Evolutionary conservation across 257 asterid species (phyloP).

Genomic region (Apocynum venetum): DNA sequence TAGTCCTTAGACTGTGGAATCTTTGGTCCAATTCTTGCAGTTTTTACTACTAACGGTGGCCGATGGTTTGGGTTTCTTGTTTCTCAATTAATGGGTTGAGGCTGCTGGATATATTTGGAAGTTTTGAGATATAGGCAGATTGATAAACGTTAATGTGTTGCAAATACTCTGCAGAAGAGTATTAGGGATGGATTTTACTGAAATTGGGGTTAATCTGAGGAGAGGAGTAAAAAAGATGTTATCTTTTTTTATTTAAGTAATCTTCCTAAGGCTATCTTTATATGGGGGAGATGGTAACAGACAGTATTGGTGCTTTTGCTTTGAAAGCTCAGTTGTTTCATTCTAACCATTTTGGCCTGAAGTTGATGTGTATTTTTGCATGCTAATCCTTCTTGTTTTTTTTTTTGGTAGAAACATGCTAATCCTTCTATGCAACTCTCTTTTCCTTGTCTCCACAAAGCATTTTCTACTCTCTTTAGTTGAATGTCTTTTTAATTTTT

Average conservation of each 20-base stretch:
- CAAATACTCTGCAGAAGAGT: background rate
- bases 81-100: background rate
- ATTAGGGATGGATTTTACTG: background rate
- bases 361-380: background rate
- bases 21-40: background rate
- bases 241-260: background rate
- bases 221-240: background rate
- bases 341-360: background rate
- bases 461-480: background rate
- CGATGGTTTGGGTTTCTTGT: background rate
- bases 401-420: no score
- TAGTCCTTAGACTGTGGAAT: background rate
- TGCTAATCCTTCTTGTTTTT: background rate
- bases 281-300: background rate
- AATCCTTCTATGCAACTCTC: background rate
- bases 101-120: background rate
- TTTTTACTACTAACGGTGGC: background rate
- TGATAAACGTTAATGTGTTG: background rate
- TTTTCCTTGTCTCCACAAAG: background rate
- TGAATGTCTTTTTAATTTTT: constrained; percentile 12
- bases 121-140: background rate
- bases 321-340: background rate
- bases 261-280: background rate
- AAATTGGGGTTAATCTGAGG: background rate
- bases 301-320: background rate